Evolutionary conservation across 495 filamentous ascomycete species (phyloP), one percentile per base, ranked within the genome.

Genomic region (Trypethelium eluteriae): DNA sequence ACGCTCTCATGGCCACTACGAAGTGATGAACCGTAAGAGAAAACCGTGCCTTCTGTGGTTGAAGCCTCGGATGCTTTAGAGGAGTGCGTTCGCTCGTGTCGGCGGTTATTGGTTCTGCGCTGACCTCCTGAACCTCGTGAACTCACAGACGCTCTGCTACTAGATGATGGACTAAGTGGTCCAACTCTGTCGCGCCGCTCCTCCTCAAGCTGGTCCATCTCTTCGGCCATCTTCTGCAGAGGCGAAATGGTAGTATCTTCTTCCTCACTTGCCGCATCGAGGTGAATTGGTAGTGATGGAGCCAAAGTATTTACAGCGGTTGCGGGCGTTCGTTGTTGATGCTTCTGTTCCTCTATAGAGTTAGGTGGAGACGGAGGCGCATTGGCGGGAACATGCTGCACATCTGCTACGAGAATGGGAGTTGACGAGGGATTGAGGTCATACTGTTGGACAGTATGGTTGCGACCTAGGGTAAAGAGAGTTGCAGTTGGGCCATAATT

Each of bases 361-460:
- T 88, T 84, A 18, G 90, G 89, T n/a, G 90, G 87, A 35, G 87
- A 87, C 16, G 93, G 87, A 62, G 91, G 88, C 25, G 89, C 80
- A 7, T 86, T 81, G 64, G 87, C 83, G 5, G 92, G 90, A 50
- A 84, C 82, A 76, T 96, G 92, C 68, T 95, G 91, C 35, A 93
- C 86, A 74, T 90, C 93, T 44, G 86, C 86, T 9, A 93, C 88
- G 79, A 96, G 82, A 67, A 83, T 81, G 25, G 91, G 89, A 2
- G 62, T 63, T 14, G 66, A 66, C 14, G 47, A 70, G 35, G 87
- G 88, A 66, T 93, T 95, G 50, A 97, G 78, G 73, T 96, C 91
- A 75, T 94, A 98, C 75, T 98, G 94, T 72, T 97, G 95, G 38
- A 96, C 88, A 32, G 89, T 92, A 73, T 93, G 84, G 69, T 93